phyloP scores from a whole-genome alignment of 2,329 filamentous ascomycete species.

The Pleurostoma richardsiae region DNA sequence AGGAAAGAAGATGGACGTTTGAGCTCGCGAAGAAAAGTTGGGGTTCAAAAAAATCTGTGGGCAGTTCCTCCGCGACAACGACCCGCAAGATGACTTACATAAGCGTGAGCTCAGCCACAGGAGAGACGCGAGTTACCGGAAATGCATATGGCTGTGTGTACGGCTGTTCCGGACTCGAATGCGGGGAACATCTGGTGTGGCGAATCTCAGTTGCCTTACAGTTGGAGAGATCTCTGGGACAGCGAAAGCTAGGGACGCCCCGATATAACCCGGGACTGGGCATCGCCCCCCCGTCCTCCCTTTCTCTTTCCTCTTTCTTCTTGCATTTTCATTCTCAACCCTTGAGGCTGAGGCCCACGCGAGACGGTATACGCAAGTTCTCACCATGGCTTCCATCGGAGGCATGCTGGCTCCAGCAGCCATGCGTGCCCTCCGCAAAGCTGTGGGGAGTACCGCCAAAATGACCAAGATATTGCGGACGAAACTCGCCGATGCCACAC shows the following conservation, averaged over 20 bases:
- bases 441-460: constrained; percentile 34
- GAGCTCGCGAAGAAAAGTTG: constrained; percentile 9
- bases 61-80: background rate
- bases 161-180: too few relatives aligned
- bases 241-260: background rate
- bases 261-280: background rate
- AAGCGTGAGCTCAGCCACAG: background rate
- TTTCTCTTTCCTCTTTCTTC: background rate
- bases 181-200: background rate
- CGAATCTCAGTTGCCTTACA: background rate
- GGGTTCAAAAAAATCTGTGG: constrained; percentile 13
- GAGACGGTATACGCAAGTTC: constrained; percentile 12
- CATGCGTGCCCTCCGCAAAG: constrained; percentile 48
- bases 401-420: constrained; percentile 53
- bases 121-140: too few relatives aligned
- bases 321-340: background rate
- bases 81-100: background rate
- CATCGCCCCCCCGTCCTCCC: background rate
- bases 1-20: background rate
- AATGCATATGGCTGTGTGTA: too few relatives aligned
- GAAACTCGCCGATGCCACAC: constrained; percentile 39
- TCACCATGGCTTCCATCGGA: constrained; percentile 49
- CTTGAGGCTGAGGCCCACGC: constrained; percentile 5
- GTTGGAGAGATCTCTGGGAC: background rate
- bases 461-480: constrained; percentile 45